Percentiles rank a stretch among this genome's conserved stretches.
phyloP scores from a whole-genome alignment of 345 rosid genomes.

The Salix purpurea region DNA sequence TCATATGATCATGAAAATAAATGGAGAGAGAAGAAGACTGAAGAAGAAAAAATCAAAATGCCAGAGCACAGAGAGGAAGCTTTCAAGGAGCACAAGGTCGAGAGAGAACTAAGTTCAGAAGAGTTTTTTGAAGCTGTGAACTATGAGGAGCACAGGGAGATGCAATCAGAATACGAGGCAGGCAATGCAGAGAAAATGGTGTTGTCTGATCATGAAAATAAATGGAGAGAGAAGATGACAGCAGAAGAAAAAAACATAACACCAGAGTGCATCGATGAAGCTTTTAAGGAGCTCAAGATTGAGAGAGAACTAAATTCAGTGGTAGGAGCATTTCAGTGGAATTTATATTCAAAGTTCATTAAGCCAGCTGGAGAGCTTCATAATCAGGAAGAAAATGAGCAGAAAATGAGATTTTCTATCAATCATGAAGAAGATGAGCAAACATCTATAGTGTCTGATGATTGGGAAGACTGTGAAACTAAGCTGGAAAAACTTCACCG shows the following conservation, averaged over 20 bases:
- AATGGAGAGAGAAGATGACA: constrained; percentile 24
- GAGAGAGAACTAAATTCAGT: constrained; percentile 32
- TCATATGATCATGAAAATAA: constrained; percentile 20
- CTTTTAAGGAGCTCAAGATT: constrained; percentile 26
- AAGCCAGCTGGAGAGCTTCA: constrained; percentile 25
- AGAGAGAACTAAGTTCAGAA: constrained; percentile 30
- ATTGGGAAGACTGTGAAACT: constrained; percentile 23
- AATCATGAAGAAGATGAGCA: constrained; percentile 23
- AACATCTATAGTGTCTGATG: constrained; percentile 5
- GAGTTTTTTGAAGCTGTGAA: constrained; percentile 10
- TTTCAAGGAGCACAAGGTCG: constrained; percentile 27
- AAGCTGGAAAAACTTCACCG: constrained; percentile 32
- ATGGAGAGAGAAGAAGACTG: constrained; percentile 21
- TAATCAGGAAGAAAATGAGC: constrained; percentile 33
- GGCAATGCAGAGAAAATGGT: constrained; percentile 34
- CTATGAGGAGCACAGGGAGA: neutral
- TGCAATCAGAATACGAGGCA: constrained; percentile 15
- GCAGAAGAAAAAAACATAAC: constrained; percentile 23
- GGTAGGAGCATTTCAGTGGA: constrained; percentile 25
- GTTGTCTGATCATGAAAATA: constrained; percentile 16
- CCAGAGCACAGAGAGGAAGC: constrained; percentile 27
- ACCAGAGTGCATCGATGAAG: constrained; percentile 24
- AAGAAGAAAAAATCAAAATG: constrained; percentile 23
- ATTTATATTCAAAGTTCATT: constrained; percentile 16
- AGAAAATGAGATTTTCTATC: constrained; percentile 18